phyloP scores from a whole-genome alignment of 2,329 filamentous ascomycete species.

The Lecanicillium sp. region DNA sequence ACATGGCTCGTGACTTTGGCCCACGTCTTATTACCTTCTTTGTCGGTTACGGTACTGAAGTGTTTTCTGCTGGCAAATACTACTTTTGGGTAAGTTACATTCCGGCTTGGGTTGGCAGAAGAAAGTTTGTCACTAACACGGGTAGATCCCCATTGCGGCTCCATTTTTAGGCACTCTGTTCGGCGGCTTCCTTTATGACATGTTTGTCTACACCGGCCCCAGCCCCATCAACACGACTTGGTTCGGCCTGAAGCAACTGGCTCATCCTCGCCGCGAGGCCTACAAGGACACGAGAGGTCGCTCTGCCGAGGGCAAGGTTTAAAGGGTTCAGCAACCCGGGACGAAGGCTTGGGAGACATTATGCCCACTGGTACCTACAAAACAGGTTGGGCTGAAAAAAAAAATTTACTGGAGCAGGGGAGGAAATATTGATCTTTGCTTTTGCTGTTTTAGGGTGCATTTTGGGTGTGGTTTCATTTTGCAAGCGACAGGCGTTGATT shows the following conservation, averaged over 20 bases:
- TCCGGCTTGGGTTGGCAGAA: no score
- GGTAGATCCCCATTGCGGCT: constrained; percentile 63
- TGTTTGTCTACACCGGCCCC: constrained; percentile 63
- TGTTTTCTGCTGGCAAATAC: constrained; percentile 61
- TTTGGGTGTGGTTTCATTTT: no score
- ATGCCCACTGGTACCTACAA: no score
- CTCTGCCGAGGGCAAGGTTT: constrained; percentile 18
- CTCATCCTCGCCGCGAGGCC: constrained; percentile 27
- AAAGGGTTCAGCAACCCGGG: no score
- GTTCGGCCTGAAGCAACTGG: constrained; percentile 53
- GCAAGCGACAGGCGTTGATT: no score
- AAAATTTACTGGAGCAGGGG: no score
- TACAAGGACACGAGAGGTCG: constrained; percentile 30
- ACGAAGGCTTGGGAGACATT: no score
- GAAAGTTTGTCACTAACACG: constrained; percentile 1
- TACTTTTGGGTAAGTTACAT: constrained; percentile 60
- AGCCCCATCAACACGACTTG: constrained; percentile 64
- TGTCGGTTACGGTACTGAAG: constrained; percentile 60
- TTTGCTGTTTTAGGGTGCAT: no score
- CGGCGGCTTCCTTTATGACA: constrained; percentile 61
- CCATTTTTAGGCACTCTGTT: constrained; percentile 60
- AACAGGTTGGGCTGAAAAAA: no score
- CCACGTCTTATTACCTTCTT: constrained; percentile 61
- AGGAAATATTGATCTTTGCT: no score
- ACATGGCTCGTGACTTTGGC: constrained; percentile 66